Evolutionary conservation across 768 basidiomycete genomes (phyloP).

Genomic region (Amanita rubescens): DNA sequence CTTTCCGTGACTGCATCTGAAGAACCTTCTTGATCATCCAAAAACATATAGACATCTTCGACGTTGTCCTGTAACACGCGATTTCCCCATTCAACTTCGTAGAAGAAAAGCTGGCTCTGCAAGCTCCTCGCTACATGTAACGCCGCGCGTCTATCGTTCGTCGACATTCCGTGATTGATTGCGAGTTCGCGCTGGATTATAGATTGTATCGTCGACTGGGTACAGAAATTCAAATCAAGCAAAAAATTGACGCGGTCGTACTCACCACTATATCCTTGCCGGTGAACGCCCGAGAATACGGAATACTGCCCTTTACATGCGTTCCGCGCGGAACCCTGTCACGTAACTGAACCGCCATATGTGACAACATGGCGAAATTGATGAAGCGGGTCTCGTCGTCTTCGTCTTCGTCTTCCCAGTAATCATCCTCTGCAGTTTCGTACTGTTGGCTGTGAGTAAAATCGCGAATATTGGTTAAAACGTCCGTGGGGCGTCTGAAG

Average conservation of each 20-base stretch:
- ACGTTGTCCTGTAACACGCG: conserved; percentile 80
- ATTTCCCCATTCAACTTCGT: conserved; percentile 95
- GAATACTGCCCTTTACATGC: conserved; percentile 93
- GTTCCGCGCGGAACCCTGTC: conserved; percentile 85
- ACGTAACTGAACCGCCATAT: conserved; percentile 81
- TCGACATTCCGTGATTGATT: conserved; percentile 55
- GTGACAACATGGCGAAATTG: conserved; percentile 78
- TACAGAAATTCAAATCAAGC: background rate
- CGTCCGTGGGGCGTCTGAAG: conserved; percentile 23
- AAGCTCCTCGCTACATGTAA: conserved; percentile 83
- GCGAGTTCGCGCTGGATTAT: conserved; percentile 75
- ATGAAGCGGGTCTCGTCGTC: conserved; percentile 61
- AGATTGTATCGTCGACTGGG: conserved; percentile 77
- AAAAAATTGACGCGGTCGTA: conserved; percentile 12
- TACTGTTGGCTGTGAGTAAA: conserved; percentile 22
- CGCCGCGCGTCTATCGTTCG: conserved; percentile 73
- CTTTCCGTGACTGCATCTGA: conserved; percentile 50
- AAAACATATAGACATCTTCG: conserved; percentile 92
- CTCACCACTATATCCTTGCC: conserved; percentile 90
- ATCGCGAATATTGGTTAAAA: conserved; percentile 21
- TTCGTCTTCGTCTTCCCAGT: conserved; percentile 62
- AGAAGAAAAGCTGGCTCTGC: conserved; percentile 89
- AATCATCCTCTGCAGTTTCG: conserved; percentile 41
- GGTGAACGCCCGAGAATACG: conserved; percentile 87
- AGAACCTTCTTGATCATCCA: conserved; percentile 71